Base-by-base conservation (phyloP, 805 yeast genomes). In the Torulaspora quercuum region DNA sequence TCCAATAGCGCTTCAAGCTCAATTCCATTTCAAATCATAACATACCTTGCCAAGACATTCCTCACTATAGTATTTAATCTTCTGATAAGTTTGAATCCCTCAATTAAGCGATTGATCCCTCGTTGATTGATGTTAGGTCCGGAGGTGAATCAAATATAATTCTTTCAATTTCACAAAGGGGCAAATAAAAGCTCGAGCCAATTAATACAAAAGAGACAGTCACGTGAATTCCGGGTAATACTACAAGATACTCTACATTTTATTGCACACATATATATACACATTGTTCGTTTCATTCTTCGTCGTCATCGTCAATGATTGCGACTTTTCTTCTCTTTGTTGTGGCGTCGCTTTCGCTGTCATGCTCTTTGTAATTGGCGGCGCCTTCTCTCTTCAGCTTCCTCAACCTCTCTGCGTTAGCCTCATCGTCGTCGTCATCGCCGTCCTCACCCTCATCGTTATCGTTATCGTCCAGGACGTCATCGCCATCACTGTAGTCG, bases 371-470 rank as follows among this genome's bases (percentile, higher is more conserved):
- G 51, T 77, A 78, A 46, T 69, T 69, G 10, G 69, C 61, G 9
- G 75, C 78, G 2, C 83, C 84, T 9, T 68, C 75, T 35, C 69
- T 64, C 53, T 80, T 80, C 37, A 77, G 65, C 36, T 64, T 59
- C 49, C 71, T 71, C 46, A 80, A 64, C 51, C 81, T 68, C 47
- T 75, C 80, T 1, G 82, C 83, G 7, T 76, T 81, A 38, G 61
- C 58, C 39, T 69, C 77, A 22, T 66, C 68, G 24, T 68, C 74
- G 10, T 65, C 76, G n/a, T 68, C 72, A n/a, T 69, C 77, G 21
- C 66, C 68, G 24, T 68, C 74, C 9, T 65, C 76, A 11, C 68
- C 72, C 21, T 68, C 75, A 7, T 64, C 75, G 7, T 59, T 72
- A 3, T 61, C 73, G 15, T 59, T 68, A 14, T 59, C 65, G 14